Base-by-base conservation (phyloP, 495 filamentous ascomycete genomes). In the Xylaria flabelliformis region DNA sequence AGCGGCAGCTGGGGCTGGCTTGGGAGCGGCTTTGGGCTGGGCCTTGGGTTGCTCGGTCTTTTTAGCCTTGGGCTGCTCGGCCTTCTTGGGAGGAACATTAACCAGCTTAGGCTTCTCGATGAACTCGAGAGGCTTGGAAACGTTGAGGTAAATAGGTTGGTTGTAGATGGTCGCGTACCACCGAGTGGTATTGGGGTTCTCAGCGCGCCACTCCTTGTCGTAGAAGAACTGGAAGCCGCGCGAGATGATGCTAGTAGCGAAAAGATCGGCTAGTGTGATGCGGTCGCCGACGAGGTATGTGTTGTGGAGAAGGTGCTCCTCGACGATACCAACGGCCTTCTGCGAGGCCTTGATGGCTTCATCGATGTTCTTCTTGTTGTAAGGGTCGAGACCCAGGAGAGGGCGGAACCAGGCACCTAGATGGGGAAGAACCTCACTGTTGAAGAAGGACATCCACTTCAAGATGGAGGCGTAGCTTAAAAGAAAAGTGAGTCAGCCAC, bases 281-380 rank as follows among this genome's bases (percentile, higher is more conserved):
- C 97, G 93, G 90, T 99, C 95, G 78, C 95, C 94, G 74, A 97
- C 94, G 70, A 99, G 93, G 90, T 93, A 99, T 76, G 96, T 99
- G 89, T 97, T 93, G 86, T 90, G 85, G 67, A 91, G 88, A 80
- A 99, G 93, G 85, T 98, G 94, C 76, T 91, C 83, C 83, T 98
- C 95, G 55, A 95, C 86, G 72, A 93, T 89, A 73, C 83, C 80
- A 66, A 97, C 73, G 74, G 86, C 89, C 85, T 90, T 90, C 73
- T 88, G 82, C 69, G 92, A 83, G 71, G 78, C 84, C 84, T 92
- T 93, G 78, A 87, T 77, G 61, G 87, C 82, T 34, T 97, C 94
- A 53, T 98, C 95, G 75, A 97, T 91, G 76, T 82, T 85, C 93
- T 97, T 98, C 93, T 98, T 99, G 90, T 97, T 98, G 91, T 97